Evolutionary conservation across 331 rosid genomes (phyloP), one percentile per base, ranked within the genome.

Genomic region (Rosa hybrid): DNA sequence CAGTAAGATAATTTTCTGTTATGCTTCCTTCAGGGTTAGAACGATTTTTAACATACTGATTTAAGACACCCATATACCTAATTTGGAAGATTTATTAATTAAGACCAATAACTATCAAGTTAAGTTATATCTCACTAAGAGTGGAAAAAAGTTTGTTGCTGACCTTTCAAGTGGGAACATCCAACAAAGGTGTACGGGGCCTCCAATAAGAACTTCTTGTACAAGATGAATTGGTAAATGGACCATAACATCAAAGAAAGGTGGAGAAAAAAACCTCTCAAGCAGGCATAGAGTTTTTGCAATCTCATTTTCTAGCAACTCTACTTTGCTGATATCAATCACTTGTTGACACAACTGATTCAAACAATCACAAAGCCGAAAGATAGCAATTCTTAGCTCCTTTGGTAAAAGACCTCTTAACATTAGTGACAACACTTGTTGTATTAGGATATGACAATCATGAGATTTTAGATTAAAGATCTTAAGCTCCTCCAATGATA

Each of bases 141-240:
- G 14, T 12, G 16, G 1, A 25, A 25, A 27, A 27, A 27, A 27
- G 2, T 27, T 27, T 27, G 13, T 20, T 0, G 2, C 30, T 27
- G 38, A 72, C 76, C 60, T 12, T 74, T 54, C 12, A 53, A 51
- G 53, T 6, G 77, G 65, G 8, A 18, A 71, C 57, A 72, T 72
- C 76, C 25, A 72, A 45, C 21, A 10, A 25, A 49, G 21, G 8
- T 72, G 76, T 6, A 72, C 62, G 10, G 21, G 60, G 21, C 76
- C 76, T 48, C 62, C 18, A 20, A 45, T 25, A 0, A 18, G 21
- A 56, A 20, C 10, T 44, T 70, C 8, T 18, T 27, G 56, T 2
- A 10, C 75, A 12, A 70, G 30, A 27, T 70, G 56, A 16, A 70
- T 44, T 4, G 27, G 13, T 14, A 70, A 6, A n/a, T 73, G 77